These are phyloP conservation scores for Abrus pulchellus DNA, from an alignment of 306 rosid species.

Conservation along the genomic window DNA sequence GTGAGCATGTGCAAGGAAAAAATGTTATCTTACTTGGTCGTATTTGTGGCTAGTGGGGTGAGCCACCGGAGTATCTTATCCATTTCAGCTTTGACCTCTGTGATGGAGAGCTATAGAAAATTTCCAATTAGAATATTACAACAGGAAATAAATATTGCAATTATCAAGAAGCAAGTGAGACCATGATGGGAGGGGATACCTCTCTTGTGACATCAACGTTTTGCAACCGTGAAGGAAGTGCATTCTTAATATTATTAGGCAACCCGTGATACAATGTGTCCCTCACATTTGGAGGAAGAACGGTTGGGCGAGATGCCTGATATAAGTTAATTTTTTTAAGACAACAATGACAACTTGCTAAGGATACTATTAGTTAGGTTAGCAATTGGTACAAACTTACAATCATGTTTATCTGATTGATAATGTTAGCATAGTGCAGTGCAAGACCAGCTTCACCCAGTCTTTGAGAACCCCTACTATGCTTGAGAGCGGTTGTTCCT, in stretches of 20 bases:
- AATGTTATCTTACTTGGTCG: slow-evolving; percentile 69
- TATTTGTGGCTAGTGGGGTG: slow-evolving; percentile 81
- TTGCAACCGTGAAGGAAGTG: slow-evolving; percentile 70
- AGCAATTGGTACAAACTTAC: slow-evolving; percentile 59
- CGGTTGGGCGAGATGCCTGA: slow-evolving; percentile 82
- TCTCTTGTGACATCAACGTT: slow-evolving; percentile 58
- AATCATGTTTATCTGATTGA: slow-evolving; percentile 80
- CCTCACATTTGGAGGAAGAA: slow-evolving; percentile 80
- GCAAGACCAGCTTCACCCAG: slow-evolving; percentile 95
- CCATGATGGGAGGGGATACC: slow-evolving; percentile 55
- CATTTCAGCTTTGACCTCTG: slow-evolving; percentile 77
- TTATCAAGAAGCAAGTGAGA: slow-evolving; percentile 12
- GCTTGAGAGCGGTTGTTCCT: slow-evolving; percentile 51
- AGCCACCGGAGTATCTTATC: slow-evolving; percentile 86
- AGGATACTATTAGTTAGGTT: slow-evolving; percentile 15
- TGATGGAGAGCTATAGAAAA: slow-evolving; percentile 64
- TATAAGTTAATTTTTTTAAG: slow-evolving; percentile 20
- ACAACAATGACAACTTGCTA: slow-evolving; percentile 7
- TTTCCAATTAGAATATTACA: slow-evolving; percentile 38
- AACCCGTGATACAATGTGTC: slow-evolving; percentile 82
- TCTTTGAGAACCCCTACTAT: slow-evolving; percentile 54
- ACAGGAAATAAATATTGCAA: slow-evolving; percentile 14
- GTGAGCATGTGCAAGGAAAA: neutral
- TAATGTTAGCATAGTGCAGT: slow-evolving; percentile 88
- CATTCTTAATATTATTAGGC: slow-evolving; percentile 71